phyloP scores from a whole-genome alignment of 257 asterid species.

The Paulownia fortunei region DNA sequence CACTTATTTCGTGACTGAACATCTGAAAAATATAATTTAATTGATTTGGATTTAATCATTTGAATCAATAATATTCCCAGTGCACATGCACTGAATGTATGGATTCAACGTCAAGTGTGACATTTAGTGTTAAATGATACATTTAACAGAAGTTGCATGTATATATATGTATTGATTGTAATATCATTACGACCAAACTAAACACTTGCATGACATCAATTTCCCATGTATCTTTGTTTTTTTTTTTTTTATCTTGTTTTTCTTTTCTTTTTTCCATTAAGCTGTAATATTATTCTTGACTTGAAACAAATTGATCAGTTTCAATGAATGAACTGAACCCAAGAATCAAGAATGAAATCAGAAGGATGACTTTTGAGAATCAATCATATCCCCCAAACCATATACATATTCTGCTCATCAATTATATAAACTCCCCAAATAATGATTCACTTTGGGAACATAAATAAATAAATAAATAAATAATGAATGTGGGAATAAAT shows the following conservation, averaged over 20 bases:
- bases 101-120: too few species aligned
- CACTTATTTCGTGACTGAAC: too few species aligned
- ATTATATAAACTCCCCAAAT: neutral
- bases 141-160: too few species aligned
- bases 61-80: too few species aligned
- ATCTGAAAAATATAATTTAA: too few species aligned
- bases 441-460: slow-evolving; percentile 24
- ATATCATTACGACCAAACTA: too few species aligned
- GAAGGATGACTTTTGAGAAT: slow-evolving; percentile 23
- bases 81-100: too few species aligned
- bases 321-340: slow-evolving; percentile 23
- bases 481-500: slow-evolving; percentile 2
- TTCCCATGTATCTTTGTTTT: too few species aligned
- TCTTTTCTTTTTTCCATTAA: neutral
- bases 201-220: neutral
- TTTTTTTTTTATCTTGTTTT: too few species aligned
- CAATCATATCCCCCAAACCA: neutral
- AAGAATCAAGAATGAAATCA: slow-evolving; percentile 40
- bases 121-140: too few species aligned
- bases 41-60: too few species aligned
- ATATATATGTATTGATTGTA: too few species aligned
- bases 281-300: slow-evolving; percentile 2
- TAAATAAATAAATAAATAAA: slow-evolving; percentile 6
- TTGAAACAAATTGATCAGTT: slow-evolving; percentile 9
- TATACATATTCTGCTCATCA: neutral